These are phyloP conservation scores for Neckera pumila DNA, from an alignment of 225 moss, liverwort and hornwort genomes.

Conservation along the genomic window DNA sequence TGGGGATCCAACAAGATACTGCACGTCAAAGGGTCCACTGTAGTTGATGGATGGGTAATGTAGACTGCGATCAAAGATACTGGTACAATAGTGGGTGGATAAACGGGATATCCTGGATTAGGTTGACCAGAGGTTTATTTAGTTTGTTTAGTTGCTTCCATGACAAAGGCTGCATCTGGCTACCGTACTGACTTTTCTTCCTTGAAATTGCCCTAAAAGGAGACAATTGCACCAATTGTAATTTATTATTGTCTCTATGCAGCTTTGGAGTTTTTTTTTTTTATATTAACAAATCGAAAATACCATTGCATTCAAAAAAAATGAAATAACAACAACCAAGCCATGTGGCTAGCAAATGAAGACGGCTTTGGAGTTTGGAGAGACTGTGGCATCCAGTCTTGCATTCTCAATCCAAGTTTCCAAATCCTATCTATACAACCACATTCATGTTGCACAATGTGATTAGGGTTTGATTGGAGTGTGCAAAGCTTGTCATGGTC, in stretches of 20 bases:
- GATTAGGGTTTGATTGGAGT: no score
- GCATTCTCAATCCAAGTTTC: accelerated
- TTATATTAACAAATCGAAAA: no score
- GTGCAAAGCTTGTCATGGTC: no score
- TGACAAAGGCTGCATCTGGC: background rate
- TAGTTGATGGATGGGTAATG: background rate
- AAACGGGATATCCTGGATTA: background rate
- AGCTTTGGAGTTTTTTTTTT: no score
- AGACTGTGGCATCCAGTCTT: background rate
- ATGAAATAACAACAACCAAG: no score
- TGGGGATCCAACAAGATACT: background rate
- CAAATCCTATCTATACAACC: background rate
- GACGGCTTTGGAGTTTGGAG: no score
- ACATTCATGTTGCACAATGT: accelerated
- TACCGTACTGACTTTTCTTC: background rate
- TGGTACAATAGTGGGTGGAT: background rate
- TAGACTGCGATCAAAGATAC: background rate
- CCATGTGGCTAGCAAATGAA: no score
- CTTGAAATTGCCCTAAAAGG: background rate
- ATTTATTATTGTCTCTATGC: no score
- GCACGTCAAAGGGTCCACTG: background rate
- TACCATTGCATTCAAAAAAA: no score
- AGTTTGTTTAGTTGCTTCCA: background rate
- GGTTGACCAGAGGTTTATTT: background rate
- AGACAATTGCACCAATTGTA: background rate